Percentiles rank a stretch among this genome's conserved stretches.
phyloP scores from a whole-genome alignment of 2,329 filamentous ascomycete species.

The Colletotrichum nymphaeae region DNA sequence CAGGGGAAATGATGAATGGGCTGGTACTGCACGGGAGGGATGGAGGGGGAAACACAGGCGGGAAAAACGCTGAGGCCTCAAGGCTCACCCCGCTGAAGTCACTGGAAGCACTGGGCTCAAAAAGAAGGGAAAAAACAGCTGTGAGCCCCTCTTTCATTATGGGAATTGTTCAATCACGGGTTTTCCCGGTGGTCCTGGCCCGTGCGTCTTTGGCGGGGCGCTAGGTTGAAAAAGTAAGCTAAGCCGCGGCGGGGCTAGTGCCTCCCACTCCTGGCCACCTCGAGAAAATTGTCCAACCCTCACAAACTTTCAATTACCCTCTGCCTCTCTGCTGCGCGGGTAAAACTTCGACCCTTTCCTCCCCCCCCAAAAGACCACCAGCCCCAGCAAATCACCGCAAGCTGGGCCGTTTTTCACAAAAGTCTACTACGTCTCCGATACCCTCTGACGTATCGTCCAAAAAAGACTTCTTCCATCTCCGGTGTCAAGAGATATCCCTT shows the following conservation, averaged over 20 bases:
- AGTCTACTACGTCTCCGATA: constrained; percentile 48
- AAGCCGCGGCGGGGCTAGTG: constrained; percentile 46
- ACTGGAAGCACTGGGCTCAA: neutral
- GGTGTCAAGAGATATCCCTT: constrained; percentile 12
- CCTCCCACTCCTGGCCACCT: constrained; percentile 51
- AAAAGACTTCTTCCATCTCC: constrained; percentile 29
- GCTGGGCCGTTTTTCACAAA: constrained; percentile 38
- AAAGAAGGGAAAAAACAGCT: neutral
- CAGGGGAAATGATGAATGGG: neutral
- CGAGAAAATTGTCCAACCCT: constrained; percentile 58
- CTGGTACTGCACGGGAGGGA: neutral
- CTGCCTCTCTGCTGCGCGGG: constrained; percentile 48
- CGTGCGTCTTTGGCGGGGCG: constrained; percentile 32
- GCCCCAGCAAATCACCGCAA: constrained; percentile 45
- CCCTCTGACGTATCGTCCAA: constrained; percentile 41
- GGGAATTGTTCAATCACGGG: constrained; percentile 38
- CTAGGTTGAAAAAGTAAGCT: constrained; percentile 30
- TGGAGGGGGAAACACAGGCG: neutral
- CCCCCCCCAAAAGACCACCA: constrained; percentile 47
- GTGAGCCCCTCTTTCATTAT: constrained; percentile 12
- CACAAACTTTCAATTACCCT: constrained; percentile 50
- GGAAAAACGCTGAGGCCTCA: neutral
- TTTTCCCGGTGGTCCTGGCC: constrained; percentile 17
- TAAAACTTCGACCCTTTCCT: constrained; percentile 53
- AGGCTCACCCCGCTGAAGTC: neutral